phyloP scores from a whole-genome alignment of 805 yeast species.

The Pichia heedii region DNA sequence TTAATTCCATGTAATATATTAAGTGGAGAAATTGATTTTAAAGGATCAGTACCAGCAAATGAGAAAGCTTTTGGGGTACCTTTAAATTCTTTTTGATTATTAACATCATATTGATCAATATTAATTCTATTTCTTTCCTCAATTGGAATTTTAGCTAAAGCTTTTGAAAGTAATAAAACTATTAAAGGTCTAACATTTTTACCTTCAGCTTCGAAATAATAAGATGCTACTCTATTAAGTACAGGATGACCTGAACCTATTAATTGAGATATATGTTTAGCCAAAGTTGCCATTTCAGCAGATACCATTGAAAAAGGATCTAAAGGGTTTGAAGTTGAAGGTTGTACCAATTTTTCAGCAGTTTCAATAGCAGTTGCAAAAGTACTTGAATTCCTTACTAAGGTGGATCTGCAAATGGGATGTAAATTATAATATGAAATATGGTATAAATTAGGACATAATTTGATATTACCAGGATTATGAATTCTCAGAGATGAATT shows the following conservation, averaged over 20 bases:
- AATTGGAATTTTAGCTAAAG: constrained; percentile 66
- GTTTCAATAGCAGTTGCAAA: constrained; percentile 54
- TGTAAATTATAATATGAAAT: too few species aligned
- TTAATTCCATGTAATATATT: constrained; percentile 81
- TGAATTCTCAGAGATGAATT: too few species aligned
- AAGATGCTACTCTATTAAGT: constrained; percentile 82
- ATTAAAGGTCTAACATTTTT: constrained; percentile 90
- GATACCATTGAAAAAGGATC: constrained; percentile 91
- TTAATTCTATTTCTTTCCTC: constrained; percentile 54
- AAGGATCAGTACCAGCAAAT: constrained; percentile 51
- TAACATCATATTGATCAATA: constrained; percentile 58
- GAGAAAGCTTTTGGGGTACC: constrained; percentile 48
- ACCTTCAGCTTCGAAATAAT: constrained; percentile 94
- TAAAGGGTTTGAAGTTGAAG: constrained; percentile 39
- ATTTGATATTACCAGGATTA: too few species aligned
- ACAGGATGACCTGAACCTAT: constrained; percentile 94
- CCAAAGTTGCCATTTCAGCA: constrained; percentile 84
- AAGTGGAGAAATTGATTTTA: constrained; percentile 69
- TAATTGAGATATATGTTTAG: constrained; percentile 74
- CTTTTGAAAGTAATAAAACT: constrained; percentile 75
- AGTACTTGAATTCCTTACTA: constrained; percentile 9
- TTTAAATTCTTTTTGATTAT: constrained; percentile 51
- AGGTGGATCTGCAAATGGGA: neutral
- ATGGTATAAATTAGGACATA: too few species aligned
- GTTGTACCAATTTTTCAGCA: constrained; percentile 69